Percentiles rank a stretch among this genome's conserved stretches.
Conservation (phyloP, 495 filamentous ascomycete species). For the Podospora pseudocomata region DNA sequence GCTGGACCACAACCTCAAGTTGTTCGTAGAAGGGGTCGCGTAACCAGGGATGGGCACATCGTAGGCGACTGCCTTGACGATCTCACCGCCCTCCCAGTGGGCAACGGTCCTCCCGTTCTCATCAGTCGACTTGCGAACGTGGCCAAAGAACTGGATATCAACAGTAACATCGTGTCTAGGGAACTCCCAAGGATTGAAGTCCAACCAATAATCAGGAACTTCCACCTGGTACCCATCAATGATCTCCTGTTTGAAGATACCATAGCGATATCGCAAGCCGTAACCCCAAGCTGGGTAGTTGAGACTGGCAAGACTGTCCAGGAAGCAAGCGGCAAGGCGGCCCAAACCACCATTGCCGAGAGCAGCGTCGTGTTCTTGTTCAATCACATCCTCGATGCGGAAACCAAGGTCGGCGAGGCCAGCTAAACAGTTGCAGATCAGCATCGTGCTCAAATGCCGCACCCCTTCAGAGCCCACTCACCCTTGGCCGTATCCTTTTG, state of each 20-base stretch:
- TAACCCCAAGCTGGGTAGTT: slow-evolving; percentile 98
- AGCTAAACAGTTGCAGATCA: slow-evolving; percentile 42
- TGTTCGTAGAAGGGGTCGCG: slow-evolving; percentile 86
- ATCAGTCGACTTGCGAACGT: slow-evolving; percentile 67
- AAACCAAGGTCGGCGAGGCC: slow-evolving; percentile 88
- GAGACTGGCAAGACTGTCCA: slow-evolving; percentile 90
- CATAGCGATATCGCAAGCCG: slow-evolving; percentile 89
- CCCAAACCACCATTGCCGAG: slow-evolving; percentile 95
- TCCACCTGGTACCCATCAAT: slow-evolving; percentile 96
- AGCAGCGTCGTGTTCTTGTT: slow-evolving; percentile 93
- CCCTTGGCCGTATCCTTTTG: slow-evolving; percentile 80
- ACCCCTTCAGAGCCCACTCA: slow-evolving; percentile 32
- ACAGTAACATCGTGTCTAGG: slow-evolving; percentile 91
- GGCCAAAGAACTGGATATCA: slow-evolving; percentile 92
- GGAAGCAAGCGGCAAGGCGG: slow-evolving; percentile 90
- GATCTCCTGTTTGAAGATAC: slow-evolving; percentile 99
- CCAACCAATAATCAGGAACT: slow-evolving; percentile 97
- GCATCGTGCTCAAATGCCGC: slow-evolving; percentile 5
- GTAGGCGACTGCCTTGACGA: slow-evolving; percentile 88
- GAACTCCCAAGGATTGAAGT: slow-evolving; percentile 99
- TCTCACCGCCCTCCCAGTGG: slow-evolving; percentile 89
- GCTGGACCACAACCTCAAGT: slow-evolving; percentile 93
- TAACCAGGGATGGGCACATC: slow-evolving; percentile 95
- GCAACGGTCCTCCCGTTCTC: slow-evolving; percentile 67
- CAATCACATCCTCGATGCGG: slow-evolving; percentile 92